phyloP scores from a whole-genome alignment of 805 yeast species.

The Scheffersomyces spartinae region DNA sequence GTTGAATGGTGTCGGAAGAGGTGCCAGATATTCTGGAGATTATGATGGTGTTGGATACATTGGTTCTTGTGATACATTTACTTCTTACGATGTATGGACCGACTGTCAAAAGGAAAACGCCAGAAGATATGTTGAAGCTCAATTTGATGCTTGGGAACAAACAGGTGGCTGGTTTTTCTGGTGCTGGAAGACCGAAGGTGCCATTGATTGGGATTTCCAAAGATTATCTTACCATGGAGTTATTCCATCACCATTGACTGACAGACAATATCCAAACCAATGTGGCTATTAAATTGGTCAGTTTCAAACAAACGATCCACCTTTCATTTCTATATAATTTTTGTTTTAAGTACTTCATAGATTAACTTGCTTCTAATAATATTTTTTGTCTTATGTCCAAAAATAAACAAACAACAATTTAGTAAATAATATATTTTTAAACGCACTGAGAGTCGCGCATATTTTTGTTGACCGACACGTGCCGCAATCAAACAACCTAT shows the following conservation, averaged over 20 bases:
- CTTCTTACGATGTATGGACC: constrained; percentile 38
- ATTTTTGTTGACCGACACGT: no score
- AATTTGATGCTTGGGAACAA: constrained; percentile 71
- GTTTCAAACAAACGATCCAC: no score
- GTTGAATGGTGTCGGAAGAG: constrained; percentile 80
- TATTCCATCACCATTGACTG: constrained; percentile 72
- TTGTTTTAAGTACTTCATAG: no score
- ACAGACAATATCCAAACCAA: constrained; percentile 61
- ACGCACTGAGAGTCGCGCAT: no score
- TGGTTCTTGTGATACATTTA: constrained; percentile 48
- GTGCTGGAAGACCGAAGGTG: constrained; percentile 82
- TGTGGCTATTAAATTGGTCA: constrained; percentile 34
- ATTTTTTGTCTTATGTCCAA: no score
- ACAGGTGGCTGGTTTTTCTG: constrained; percentile 86
- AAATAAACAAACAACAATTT: no score
- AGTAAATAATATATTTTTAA: no score
- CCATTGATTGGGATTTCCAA: constrained; percentile 80
- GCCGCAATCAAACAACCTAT: no score
- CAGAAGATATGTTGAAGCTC: constrained; percentile 77
- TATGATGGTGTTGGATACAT: constrained; percentile 29
- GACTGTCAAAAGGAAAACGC: constrained; percentile 41
- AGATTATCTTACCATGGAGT: constrained; percentile 43
- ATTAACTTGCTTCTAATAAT: no score
- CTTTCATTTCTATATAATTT: no score
- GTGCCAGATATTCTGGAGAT: constrained; percentile 70